These are phyloP conservation scores for Acacia pycnantha DNA, from an alignment of 331 rosid species.

Conservation along the genomic window DNA sequence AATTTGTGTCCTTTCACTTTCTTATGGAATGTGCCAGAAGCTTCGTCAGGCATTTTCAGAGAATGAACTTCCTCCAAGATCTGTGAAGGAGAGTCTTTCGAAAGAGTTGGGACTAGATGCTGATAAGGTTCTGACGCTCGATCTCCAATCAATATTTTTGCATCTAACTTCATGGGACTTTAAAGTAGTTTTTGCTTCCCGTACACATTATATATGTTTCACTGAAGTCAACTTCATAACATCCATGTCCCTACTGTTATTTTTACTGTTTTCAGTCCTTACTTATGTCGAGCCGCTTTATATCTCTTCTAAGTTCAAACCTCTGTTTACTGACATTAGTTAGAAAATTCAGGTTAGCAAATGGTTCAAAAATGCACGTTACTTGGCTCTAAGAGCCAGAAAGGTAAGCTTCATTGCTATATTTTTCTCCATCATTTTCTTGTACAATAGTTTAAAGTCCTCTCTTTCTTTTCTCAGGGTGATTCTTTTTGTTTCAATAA, in stretches of 20 bases:
- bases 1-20: constrained; percentile 13
- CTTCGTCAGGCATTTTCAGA: constrained; percentile 81
- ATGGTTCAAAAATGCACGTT: constrained; percentile 98
- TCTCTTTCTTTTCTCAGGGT: neutral
- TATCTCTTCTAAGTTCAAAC: constrained; percentile 19
- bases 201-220: neutral
- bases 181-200: neutral
- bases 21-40: constrained; percentile 55
- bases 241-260: constrained; percentile 2
- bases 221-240: neutral
- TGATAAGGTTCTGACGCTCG: constrained; percentile 59
- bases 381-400: constrained; percentile 73
- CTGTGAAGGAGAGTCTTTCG: constrained; percentile 71
- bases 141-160: neutral
- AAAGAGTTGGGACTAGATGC: constrained; percentile 80
- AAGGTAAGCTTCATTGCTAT: constrained; percentile 52
- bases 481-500: neutral
- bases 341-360: constrained; percentile 73
- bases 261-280: constrained; percentile 15
- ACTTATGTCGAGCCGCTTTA: neutral
- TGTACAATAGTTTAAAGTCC: neutral
- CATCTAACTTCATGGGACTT: constrained; percentile 13
- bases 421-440: constrained; percentile 14
- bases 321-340: constrained; percentile 20
- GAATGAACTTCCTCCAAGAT: constrained; percentile 83